phyloP scores from a whole-genome alignment of 1,284 basidiomycete species.

The Lignosus rhinocerotis region DNA sequence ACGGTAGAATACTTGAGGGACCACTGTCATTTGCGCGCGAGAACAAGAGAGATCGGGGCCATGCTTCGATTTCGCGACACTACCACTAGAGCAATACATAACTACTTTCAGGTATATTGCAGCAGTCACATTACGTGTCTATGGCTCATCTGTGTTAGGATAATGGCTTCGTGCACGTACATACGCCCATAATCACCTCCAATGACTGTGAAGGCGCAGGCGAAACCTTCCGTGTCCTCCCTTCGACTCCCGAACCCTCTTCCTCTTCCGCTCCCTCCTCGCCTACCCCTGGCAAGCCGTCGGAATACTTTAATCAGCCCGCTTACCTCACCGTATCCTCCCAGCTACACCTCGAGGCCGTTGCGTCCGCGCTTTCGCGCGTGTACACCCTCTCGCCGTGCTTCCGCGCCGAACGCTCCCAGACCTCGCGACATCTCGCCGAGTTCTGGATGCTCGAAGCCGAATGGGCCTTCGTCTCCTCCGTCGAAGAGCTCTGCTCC shows the following conservation, averaged over 20 bases:
- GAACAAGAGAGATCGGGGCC: slow-evolving; percentile 69
- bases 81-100: slow-evolving; percentile 51
- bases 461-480: slow-evolving; percentile 70
- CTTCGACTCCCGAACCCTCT: slow-evolving; percentile 28
- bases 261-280: slow-evolving; percentile 16
- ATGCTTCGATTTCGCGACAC: slow-evolving; percentile 74
- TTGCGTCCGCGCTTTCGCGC: slow-evolving; percentile 75
- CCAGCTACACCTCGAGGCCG: slow-evolving; percentile 93
- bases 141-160: slow-evolving; percentile 39
- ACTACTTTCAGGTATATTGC: slow-evolving; percentile 69
- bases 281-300: slow-evolving; percentile 13
- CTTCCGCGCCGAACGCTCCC: slow-evolving; percentile 90
- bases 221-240: slow-evolving; percentile 80
- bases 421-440: slow-evolving; percentile 89
- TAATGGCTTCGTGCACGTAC: slow-evolving; percentile 77
- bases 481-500: slow-evolving; percentile 60
- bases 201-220: slow-evolving; percentile 98
- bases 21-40: slow-evolving; percentile 80
- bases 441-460: slow-evolving; percentile 99
- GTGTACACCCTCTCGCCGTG: slow-evolving; percentile 91
- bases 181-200: slow-evolving; percentile 87
- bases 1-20: slow-evolving; percentile 79
- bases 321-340: slow-evolving; percentile 94
- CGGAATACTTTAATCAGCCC: slow-evolving; percentile 70
- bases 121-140: not conserved